Conservation (phyloP, 2,329 filamentous ascomycete genomes). For the Neospermospora avenae region DNA sequence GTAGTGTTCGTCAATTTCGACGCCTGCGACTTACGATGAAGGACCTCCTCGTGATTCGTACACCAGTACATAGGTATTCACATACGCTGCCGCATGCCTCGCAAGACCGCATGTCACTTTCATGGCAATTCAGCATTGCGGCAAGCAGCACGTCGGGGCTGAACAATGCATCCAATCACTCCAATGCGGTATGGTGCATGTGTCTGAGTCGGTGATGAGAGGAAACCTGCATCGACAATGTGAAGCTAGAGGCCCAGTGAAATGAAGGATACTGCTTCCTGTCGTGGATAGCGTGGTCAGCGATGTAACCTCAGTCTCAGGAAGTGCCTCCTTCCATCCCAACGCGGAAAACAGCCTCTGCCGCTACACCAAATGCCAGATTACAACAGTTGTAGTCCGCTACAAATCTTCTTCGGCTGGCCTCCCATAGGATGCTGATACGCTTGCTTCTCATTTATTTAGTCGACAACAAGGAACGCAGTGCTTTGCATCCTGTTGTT, state of each 20-base stretch:
- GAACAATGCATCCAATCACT: neutral
- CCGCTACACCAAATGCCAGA: neutral
- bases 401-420: no score
- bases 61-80: no score
- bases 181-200: neutral
- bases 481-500: no score
- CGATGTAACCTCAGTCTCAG: neutral
- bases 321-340: neutral
- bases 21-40: constrained; percentile 11
- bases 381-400: neutral
- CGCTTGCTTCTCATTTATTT: no score
- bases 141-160: constrained; percentile 7
- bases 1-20: constrained; percentile 1
- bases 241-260: neutral
- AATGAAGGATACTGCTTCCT: neutral
- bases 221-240: neutral
- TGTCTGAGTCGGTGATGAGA: neutral
- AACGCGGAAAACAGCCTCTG: neutral
- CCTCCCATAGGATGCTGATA: no score
- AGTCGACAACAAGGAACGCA: no score
- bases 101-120: neutral
- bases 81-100: constrained; percentile 1
- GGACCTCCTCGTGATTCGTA: constrained; percentile 7
- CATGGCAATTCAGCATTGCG: neutral
- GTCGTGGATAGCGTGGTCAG: neutral